Evolutionary conservation across 805 yeast species (phyloP), one percentile per base, ranked within the genome.

Genomic region (Pichia ethanolica): DNA sequence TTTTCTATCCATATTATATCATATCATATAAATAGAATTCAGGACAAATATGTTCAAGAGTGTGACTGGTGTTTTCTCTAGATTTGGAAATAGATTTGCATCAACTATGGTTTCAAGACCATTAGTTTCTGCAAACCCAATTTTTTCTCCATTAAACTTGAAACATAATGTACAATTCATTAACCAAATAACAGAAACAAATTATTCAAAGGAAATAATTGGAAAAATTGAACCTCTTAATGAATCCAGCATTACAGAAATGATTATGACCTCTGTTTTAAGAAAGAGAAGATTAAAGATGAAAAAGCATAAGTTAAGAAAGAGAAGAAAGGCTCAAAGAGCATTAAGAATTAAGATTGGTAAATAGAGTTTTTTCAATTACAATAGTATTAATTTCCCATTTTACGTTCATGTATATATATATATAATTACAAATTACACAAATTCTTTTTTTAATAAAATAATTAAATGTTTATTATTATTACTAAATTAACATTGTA

Each of bases 241-340:
- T 12, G 48, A 49, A 35, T 40, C 53, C 20, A 47, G 35, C 12
- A 56, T 55, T 43, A 37, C 45, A 14, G 52, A 49, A n/a, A 45
- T 79, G 59, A 60, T 72, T 53, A 62, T 78, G 58, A 89, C 86
- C 59, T 82, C 89, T 11, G 95, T 86, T 35, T 70, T 83, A 67
- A 78, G 93, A 67, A 86, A 86, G 65, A 82, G 99, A 73, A 80
- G 87, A 70, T 81, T 87, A 67, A 91, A 89, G 77, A 93, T 93
- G 97, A 93, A 91, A 80, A 88, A 90, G 66, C 99, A 93, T 71
- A 93, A 93, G 75, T 77, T 89, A 67, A 86, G 93, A 74, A 93
- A 93, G 83, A 86, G 98, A 79, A 86, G 97, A 80, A 89, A 83
- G 79, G 87, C 83, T 42, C 95, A 90, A 69, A 79, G 95, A 68